Evolutionary conservation across 495 filamentous ascomycete species (phyloP), one percentile per base, ranked within the genome.

Genomic region (Trichoderma orchidacearum): DNA sequence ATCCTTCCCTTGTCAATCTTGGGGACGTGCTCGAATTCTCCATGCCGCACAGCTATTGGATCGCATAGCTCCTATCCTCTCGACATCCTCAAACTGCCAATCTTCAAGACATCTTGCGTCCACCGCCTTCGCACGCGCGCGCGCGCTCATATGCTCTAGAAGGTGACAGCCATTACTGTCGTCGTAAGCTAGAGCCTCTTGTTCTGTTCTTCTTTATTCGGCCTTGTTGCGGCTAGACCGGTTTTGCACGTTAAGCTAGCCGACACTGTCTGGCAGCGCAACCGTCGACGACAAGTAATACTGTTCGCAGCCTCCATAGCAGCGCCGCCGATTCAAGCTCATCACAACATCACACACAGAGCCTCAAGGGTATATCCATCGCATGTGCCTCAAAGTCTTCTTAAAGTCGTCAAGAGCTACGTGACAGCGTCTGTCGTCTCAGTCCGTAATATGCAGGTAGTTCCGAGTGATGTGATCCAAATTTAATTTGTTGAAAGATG

Each of bases 301-400:
- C 41, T 23, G 41, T 48, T 25, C 27, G 41, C 41, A 23, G 41
- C 41, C 41, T 17, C 41, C 17, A 48, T 18, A 27, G 41, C 41
- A 48, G 41, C 41, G 41, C 41, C 41, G 41, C 41, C 41, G 21
- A 30, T 53, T 32, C 51, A 53, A 53, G 51, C 51, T 53, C 51
- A 30, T 32, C 51, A 53, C 51, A 53, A 30, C 27, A 53, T 32
- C 27, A 51, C 45, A 53, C 51, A 53, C 27, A 53, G 15, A 53
- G 53, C 32, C 53, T 55, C 31, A 21, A n/a, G 53, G 53, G 53
- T 55, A 55, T 55, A 55, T 55, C 53, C 53, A 55, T 55, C 53
- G 53, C 53, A 30, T 34, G 30, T 36, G 53, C 31, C 51, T 53
- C n/a, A 17, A 51, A 53, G 51, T 53, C 51, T 53, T 53, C 51